Evolutionary conservation across 177 flowering plant genomes (phyloP).

Genomic region (Tripterygium wilfordii): DNA sequence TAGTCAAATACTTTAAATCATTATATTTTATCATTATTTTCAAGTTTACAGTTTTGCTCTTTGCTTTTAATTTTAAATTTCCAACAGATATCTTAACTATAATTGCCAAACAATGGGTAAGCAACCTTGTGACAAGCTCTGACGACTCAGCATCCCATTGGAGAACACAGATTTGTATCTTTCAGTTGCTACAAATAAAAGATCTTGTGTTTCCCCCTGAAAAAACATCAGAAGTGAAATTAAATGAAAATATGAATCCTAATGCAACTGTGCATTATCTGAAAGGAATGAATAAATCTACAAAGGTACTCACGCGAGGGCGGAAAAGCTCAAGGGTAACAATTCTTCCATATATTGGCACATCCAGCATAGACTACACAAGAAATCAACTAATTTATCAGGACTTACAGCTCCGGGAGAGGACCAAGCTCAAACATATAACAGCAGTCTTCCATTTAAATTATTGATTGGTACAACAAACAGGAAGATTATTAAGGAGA

Average conservation of each 20-base stretch:
- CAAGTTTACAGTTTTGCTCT: no score
- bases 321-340: constrained; percentile 98
- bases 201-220: constrained; percentile 96
- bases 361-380: constrained; percentile 90
- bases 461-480: no score
- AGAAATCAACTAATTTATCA: constrained; percentile 36
- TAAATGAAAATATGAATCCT: neutral
- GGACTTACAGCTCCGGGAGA: neutral
- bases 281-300: neutral
- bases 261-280: neutral
- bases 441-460: no score
- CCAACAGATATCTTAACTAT: no score
- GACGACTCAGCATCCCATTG: constrained; percentile 91
- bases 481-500: no score
- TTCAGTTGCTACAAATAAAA: constrained; percentile 92
- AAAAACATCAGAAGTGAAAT: constrained; percentile 4
- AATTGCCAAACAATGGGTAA: neutral
- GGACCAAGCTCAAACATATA: neutral
- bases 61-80: no score
- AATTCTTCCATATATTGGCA: constrained; percentile 98
- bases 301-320: constrained; percentile 76
- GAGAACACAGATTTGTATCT: constrained; percentile 95
- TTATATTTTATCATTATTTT: no score
- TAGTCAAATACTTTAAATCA: no score
- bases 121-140: constrained; percentile 85